These are phyloP conservation scores for Crucibulum laeve DNA, from an alignment of 768 basidiomycete species.

Conservation along the genomic window DNA sequence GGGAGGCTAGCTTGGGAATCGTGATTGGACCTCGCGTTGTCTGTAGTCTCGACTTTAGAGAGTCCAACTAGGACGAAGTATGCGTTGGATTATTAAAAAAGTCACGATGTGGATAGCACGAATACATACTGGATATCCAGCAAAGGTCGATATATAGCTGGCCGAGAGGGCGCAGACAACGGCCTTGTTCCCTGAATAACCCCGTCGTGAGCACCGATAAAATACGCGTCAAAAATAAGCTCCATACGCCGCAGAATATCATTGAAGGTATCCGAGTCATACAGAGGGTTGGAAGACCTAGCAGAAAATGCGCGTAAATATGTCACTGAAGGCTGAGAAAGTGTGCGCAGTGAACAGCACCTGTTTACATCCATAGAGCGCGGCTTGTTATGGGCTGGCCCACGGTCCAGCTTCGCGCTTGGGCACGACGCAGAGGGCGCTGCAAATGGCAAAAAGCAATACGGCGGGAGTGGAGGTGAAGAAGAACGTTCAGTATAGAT, in stretches of 20 bases:
- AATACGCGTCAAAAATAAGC: constrained; percentile 6
- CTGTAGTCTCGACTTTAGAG: constrained; percentile 90
- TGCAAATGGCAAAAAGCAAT: constrained; percentile 1
- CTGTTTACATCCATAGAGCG: constrained; percentile 80
- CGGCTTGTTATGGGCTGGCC: constrained; percentile 53
- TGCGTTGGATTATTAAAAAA: not conserved
- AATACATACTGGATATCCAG: constrained; percentile 77
- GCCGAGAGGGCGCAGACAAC: constrained; percentile 89
- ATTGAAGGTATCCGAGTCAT: constrained; percentile 57
- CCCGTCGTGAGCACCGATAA: constrained; percentile 7
- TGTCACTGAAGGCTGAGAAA: constrained; percentile 10
- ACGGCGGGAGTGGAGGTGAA: constrained; percentile 3
- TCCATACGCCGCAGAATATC: constrained; percentile 63
- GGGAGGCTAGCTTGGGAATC: constrained; percentile 63
- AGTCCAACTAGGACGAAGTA: constrained; percentile 62
- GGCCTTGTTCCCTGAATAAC: constrained; percentile 67
- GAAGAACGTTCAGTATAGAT: not conserved
- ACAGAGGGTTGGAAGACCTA: constrained; percentile 59
- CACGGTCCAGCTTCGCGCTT: constrained; percentile 70
- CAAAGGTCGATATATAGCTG: constrained; percentile 88
- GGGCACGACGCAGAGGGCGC: constrained; percentile 42
- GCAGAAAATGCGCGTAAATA: constrained; percentile 4
- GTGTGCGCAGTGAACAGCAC: constrained; percentile 20
- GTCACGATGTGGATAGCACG: not conserved
- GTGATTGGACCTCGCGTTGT: constrained; percentile 74